Evolutionary conservation across 768 basidiomycete species (phyloP).

Genomic region (Suillus variegatus): DNA sequence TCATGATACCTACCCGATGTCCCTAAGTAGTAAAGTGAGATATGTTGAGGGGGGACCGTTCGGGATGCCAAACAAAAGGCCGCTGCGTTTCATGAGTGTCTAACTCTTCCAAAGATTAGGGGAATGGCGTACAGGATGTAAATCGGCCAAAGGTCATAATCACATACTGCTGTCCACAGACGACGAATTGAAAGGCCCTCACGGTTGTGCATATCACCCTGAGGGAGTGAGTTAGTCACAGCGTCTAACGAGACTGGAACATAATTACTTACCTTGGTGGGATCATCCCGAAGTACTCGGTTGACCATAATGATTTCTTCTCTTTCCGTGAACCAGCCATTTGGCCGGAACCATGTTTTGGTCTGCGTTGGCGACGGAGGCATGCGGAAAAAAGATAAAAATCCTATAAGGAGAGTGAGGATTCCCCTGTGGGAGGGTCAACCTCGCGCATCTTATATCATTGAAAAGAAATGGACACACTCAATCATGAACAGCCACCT

Average conservation of each 20-base stretch:
- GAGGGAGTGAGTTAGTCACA: neutral
- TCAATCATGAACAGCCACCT: slow-evolving; percentile 65
- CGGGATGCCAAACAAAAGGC: slow-evolving; percentile 57
- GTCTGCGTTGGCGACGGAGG: slow-evolving; percentile 64
- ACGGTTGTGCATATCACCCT: slow-evolving; percentile 73
- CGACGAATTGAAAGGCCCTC: slow-evolving; percentile 53
- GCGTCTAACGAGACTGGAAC: neutral
- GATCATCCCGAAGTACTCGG: slow-evolving; percentile 62
- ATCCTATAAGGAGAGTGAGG: slow-evolving; percentile 54
- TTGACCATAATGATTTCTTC: slow-evolving; percentile 64
- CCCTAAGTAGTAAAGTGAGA: slow-evolving; percentile 56
- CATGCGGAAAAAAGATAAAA: slow-evolving; percentile 58
- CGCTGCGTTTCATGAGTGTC: slow-evolving; percentile 29
- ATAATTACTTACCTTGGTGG: slow-evolving; percentile 47
- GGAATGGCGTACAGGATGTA: slow-evolving; percentile 46
- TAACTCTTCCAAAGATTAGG: neutral
- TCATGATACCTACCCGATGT: slow-evolving; percentile 44
- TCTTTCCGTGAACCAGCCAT: slow-evolving; percentile 64
- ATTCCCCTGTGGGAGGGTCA: slow-evolving; percentile 34
- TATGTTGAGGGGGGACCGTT: slow-evolving; percentile 50
- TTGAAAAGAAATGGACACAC: slow-evolving; percentile 40
- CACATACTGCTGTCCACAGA: slow-evolving; percentile 54
- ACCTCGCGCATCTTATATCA: slow-evolving; percentile 40
- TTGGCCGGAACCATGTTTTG: slow-evolving; percentile 55
- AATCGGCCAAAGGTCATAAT: slow-evolving; percentile 69